Evolutionary conservation across 306 rosid genomes (phyloP).

Genomic region (Medicago ruthenica): DNA sequence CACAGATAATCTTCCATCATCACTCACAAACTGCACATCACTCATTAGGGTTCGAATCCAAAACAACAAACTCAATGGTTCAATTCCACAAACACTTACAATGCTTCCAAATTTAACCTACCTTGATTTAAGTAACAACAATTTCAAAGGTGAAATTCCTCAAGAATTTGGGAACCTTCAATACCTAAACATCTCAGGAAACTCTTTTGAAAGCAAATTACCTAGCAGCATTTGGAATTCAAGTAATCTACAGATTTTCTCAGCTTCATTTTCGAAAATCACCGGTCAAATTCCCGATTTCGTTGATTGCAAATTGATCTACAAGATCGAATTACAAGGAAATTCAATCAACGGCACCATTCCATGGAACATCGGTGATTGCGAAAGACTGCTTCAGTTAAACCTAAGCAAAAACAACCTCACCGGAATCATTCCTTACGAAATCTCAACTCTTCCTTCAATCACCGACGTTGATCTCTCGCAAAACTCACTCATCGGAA

Average conservation of each 20-base stretch:
- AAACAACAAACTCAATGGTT: constrained; percentile 70
- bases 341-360: constrained; percentile 64
- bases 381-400: constrained; percentile 65
- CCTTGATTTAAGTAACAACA: constrained; percentile 80
- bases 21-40: constrained; percentile 65
- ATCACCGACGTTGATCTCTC: constrained; percentile 89
- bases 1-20: constrained; percentile 47
- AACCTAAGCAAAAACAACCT: constrained; percentile 73
- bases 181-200: constrained; percentile 76
- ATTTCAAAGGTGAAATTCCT: constrained; percentile 70
- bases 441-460: constrained; percentile 75
- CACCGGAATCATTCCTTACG: constrained; percentile 93
- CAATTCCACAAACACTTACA: constrained; percentile 70
- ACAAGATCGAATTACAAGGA: constrained; percentile 71
- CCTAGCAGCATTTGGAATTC: constrained; percentile 77
- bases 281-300: constrained; percentile 77
- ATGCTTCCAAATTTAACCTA: constrained; percentile 64
- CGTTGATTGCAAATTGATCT: constrained; percentile 62
- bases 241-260: constrained; percentile 65
- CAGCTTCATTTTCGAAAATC: constrained; percentile 64
- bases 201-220: constrained; percentile 53
- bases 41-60: constrained; percentile 71
- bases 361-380: constrained; percentile 90
- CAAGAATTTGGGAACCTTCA: constrained; percentile 60
- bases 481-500: constrained; percentile 76